Percentiles rank a stretch among this genome's conserved stretches.
Conservation (phyloP, 1,284 basidiomycete genomes). For the Schizopora paradoxa region DNA sequence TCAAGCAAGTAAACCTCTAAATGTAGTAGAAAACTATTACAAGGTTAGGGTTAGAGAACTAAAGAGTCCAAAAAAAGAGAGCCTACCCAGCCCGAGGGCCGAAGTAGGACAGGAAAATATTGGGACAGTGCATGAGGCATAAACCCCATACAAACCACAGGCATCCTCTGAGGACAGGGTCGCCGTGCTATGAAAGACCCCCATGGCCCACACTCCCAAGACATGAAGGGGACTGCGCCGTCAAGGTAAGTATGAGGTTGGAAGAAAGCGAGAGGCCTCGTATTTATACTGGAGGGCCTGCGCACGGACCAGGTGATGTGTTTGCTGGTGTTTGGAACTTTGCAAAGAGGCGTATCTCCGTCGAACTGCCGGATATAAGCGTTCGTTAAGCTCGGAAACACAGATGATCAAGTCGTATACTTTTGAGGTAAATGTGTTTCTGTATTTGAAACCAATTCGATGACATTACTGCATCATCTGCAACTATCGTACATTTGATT, state of each 20-base stretch:
- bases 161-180: conserved; percentile 27
- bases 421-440: no score
- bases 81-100: conserved; percentile 17
- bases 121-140: conserved; percentile 15
- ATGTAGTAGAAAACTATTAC: background rate
- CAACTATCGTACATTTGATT: no score
- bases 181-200: conserved; percentile 31
- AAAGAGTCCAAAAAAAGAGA: conserved; percentile 18
- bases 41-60: conserved; percentile 27
- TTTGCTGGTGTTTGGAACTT: no score
- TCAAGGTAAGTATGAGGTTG: conserved; percentile 41
- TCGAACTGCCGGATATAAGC: no score
- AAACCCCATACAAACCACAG: conserved; percentile 18
- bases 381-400: no score
- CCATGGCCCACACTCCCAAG: conserved; percentile 27
- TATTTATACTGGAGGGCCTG: no score
- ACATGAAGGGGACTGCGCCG: conserved; percentile 33
- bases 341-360: no score
- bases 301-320: no score
- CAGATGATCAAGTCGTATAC: no score
- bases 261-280: no score
- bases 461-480: no score
- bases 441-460: no score
- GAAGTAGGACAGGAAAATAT: conserved; percentile 18
- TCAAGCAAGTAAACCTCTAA: background rate